These are phyloP conservation scores for Scedosporium dehoogii DNA, from an alignment of 2,329 filamentous ascomycete genomes.

Conservation along the genomic window DNA sequence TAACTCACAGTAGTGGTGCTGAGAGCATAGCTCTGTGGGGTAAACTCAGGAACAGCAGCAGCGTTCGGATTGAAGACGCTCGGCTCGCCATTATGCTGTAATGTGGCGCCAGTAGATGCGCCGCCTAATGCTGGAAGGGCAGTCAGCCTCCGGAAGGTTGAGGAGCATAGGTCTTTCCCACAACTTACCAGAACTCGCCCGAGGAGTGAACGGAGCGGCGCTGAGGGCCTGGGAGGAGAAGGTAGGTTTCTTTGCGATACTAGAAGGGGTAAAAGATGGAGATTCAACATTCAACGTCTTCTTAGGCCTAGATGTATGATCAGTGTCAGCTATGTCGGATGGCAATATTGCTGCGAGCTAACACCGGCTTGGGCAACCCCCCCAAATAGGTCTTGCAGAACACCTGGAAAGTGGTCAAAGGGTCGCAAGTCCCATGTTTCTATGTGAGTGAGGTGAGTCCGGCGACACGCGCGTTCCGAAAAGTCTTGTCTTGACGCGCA, in stretches of 20 bases:
- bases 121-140: not conserved
- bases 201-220: conserved; percentile 76
- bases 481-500: too few species aligned
- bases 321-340: not conserved
- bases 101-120: not conserved
- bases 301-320: conserved; percentile 36
- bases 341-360: not conserved
- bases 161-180: not conserved
- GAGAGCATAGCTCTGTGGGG: conserved; percentile 44
- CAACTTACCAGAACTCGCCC: conserved; percentile 38
- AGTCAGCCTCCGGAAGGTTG: not conserved
- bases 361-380: too few species aligned
- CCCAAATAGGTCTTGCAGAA: too few species aligned
- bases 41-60: conserved; percentile 48
- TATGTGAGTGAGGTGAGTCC: too few species aligned
- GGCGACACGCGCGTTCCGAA: too few species aligned
- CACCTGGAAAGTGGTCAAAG: too few species aligned
- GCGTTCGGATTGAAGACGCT: conserved; percentile 36
- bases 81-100: conserved; percentile 6
- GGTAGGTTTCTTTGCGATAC: conserved; percentile 54
- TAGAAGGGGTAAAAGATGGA: conserved; percentile 78
- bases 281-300: conserved; percentile 92
- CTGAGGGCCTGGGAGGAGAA: conserved; percentile 87
- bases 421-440: too few species aligned
- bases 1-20: conserved; percentile 33